A percentile compares a stretch with the other conserved stretches of the same genome.
phyloP scores from a whole-genome alignment of 164 flowering plant genomes.

The Kalanchoe fedtschenkoi region DNA sequence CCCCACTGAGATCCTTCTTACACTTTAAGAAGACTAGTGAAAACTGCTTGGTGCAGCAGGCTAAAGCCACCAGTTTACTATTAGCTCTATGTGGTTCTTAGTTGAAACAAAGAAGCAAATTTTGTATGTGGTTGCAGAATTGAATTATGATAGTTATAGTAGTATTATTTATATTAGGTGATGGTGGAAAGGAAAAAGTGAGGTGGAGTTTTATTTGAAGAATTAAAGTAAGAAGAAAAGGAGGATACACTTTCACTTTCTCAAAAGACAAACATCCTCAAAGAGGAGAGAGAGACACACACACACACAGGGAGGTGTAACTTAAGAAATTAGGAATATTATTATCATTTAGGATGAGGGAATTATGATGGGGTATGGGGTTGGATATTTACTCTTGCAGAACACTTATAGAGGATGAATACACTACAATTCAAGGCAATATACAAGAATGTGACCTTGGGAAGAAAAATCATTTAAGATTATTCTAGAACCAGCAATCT shows the following conservation, averaged over 20 bases:
- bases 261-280: conserved; percentile 3
- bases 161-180: not conserved
- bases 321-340: not conserved
- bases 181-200: not conserved
- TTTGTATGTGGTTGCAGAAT: not conserved
- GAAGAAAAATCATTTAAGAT: no score
- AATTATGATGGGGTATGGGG: not conserved
- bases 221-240: conserved; percentile 1
- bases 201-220: not conserved
- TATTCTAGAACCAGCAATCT: no score
- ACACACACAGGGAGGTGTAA: not conserved
- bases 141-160: not conserved
- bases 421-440: no score
- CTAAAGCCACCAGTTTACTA: not conserved
- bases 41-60: not conserved
- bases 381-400: not conserved
- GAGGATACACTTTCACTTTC: not conserved
- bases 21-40: not conserved
- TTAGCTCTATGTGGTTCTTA: not conserved
- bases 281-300: conserved; percentile 2
- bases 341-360: not conserved
- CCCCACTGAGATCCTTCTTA: not conserved
- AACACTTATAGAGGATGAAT: not conserved
- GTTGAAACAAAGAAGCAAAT: not conserved
- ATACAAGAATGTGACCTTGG: no score